Base-by-base conservation (phyloP, 1,139 yeast species). In the Candida frijolesensis region DNA sequence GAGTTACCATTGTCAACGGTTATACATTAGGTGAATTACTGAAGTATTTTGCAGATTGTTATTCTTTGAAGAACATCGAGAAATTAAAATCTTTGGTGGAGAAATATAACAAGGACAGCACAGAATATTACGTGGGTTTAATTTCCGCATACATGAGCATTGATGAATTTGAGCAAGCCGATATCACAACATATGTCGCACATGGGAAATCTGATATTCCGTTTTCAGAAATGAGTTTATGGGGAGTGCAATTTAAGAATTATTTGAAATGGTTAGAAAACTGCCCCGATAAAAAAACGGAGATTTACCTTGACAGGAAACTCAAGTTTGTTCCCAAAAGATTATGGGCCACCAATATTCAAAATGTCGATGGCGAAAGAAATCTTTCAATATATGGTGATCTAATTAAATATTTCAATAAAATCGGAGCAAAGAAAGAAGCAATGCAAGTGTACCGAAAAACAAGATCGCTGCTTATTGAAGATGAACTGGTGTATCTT, bases 121-220 rank as follows among this genome's bases (percentile, higher is more conserved):
- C 56, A 40, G 63, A 47, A 0, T 55, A 62, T 10, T 62, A 62
- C 45, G 39, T 51, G 27, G 56, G 58, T 8, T 57, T 74, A 34
- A 64, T 69, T 18, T 51, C 56, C 9, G 69, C 71, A 1, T 70
- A 69, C 49, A 63, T 70, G 2, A 58, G 53, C 33, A 56, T 76
- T 18, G 73, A 65, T 22, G 72, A 68, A 48, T 73, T 57, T 54
- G 66, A 65, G 48, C 49, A 54, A n/a, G 79, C 78, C 1, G 73
- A 75, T 30, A 58, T 61, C 4, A 32, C 66, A 32, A 57, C 65
- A 3, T 63, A 56, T 44, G 63, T 62, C 42, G 77, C 75, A 0
- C 78, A 75, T 46, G 51, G 54, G 12, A 47, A 52, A 0, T 63
- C 73, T 6, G 46, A 49, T 1, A 60, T 64, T 19, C 78, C 80